Evolutionary conservation across 345 rosid genomes (phyloP), one percentile per base, ranked within the genome.

Genomic region (Eucalyptus rudis): DNA sequence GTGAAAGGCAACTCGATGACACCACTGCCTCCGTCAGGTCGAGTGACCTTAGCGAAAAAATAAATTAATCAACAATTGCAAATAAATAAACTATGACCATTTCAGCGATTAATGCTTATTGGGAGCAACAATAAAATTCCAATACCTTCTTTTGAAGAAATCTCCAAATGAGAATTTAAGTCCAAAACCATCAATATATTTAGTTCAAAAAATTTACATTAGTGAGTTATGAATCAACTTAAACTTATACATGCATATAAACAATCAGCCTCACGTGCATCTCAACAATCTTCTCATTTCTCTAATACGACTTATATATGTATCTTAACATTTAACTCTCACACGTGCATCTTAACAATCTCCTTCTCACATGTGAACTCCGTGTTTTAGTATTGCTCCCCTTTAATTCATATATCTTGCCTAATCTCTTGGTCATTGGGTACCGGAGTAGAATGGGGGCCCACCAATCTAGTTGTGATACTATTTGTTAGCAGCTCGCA

Each of bases 381-480:
- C 0, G 0, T 56, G 11, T 56, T 24, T 56, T 56, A 56, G 12
- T 22, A 56, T 56, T 56, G 29, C 12, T 56, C 27, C 62, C 62
- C 13, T 8, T 56, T 56, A 56, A 56, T 22, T 56, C 27, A 9
- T 22, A 52, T 52, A 52, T 19, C 56, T 52, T 3, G 24, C 56
- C 56, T 52, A 52, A 52, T 52, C 56, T 52, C 56, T 9, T 20
- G 29, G 19, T 56, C 29, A 56, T 0, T 56, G 0, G 29, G 27
- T 5, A 56, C 13, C 13, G 1, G 0, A 56, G 2, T 0, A 52
- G 0, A 52, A 22, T 56, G 13, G 12, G 62, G 62, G 0, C 27
- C 29, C 62, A 56, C 29, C 62, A 24, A 56, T 56, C 13, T 24
- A 24, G 62, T 0, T 56, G 3, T 10, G 29, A 56, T 24, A 24